These are phyloP conservation scores for Saturnispora bothae DNA, from an alignment of 805 yeast genomes.

Conservation along the genomic window DNA sequence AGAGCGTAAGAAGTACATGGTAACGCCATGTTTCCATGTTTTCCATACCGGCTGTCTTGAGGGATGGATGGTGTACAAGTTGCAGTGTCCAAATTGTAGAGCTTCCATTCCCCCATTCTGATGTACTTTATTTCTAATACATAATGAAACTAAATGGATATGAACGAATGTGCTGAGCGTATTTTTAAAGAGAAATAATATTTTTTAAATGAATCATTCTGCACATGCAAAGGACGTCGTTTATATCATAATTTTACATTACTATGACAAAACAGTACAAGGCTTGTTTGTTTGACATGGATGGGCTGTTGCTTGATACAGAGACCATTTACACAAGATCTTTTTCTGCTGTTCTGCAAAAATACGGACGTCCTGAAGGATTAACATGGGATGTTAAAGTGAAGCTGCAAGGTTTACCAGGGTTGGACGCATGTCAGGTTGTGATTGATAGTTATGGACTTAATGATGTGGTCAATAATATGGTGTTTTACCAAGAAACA, in stretches of 20 bases:
- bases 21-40: constrained; percentile 85
- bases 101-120: constrained; percentile 73
- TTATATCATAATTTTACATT: no score
- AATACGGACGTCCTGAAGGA: constrained; percentile 52
- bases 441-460: constrained; percentile 61
- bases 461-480: constrained; percentile 45
- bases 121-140: constrained; percentile 4
- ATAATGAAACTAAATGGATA: no score
- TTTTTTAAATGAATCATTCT: no score
- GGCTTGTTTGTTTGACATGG: constrained; percentile 60
- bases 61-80: constrained; percentile 84
- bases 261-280: constrained; percentile 15
- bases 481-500: constrained; percentile 47
- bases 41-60: constrained; percentile 87
- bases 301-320: constrained; percentile 84
- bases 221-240: no score
- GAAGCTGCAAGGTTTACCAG: constrained; percentile 86
- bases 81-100: constrained; percentile 93
- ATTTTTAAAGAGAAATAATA: no score
- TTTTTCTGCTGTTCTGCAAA: constrained; percentile 48
- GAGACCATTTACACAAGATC: constrained; percentile 86
- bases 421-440: constrained; percentile 55
- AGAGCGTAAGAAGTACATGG: constrained; percentile 54
- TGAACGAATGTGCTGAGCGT: no score
- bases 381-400: constrained; percentile 87